Conservation (phyloP, 352 stramenopile species). For the Saprolegnia diclina region DNA sequence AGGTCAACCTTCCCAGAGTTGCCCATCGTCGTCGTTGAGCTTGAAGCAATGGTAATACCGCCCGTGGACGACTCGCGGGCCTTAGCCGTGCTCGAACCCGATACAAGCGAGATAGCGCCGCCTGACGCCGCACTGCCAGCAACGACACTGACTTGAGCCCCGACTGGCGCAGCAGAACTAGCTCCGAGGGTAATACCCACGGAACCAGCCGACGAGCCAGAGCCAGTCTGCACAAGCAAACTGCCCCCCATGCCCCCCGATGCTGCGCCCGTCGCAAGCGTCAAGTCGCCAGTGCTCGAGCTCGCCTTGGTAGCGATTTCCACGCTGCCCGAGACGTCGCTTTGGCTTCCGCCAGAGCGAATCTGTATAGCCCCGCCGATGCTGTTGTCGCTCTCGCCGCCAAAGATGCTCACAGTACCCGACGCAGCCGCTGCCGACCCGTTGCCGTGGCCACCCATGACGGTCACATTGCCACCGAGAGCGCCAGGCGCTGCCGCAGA, state of each 20-base stretch:
- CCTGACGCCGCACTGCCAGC: background rate
- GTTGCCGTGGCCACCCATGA: slow-evolving; percentile 28
- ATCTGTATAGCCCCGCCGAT: background rate
- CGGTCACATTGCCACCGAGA: slow-evolving; percentile 28
- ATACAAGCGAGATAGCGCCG: background rate
- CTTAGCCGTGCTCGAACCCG: background rate
- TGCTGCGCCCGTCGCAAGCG: slow-evolving; percentile 2
- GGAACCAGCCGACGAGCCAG: background rate
- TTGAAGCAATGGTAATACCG: background rate
- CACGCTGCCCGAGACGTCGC: slow-evolving; percentile 36
- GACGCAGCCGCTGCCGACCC: background rate
- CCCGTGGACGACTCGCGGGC: background rate
- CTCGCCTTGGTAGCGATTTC: slow-evolving; percentile 40
- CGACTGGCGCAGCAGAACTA: background rate
- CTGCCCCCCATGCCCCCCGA: background rate
- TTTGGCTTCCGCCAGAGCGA: slow-evolving; percentile 13
- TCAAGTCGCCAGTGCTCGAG: slow-evolving; percentile 28
- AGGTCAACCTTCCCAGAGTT: background rate
- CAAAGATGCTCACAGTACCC: background rate
- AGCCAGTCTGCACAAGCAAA: background rate
- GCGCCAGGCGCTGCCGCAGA: background rate
- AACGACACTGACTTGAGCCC: background rate
- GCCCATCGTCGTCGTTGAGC: background rate
- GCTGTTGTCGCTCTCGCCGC: background rate
- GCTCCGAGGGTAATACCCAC: background rate